A percentile compares a stretch with the other conserved stretches of the same genome.
phyloP scores from a whole-genome alignment of 305 asterid genomes.

The Fraxinus platypoda region DNA sequence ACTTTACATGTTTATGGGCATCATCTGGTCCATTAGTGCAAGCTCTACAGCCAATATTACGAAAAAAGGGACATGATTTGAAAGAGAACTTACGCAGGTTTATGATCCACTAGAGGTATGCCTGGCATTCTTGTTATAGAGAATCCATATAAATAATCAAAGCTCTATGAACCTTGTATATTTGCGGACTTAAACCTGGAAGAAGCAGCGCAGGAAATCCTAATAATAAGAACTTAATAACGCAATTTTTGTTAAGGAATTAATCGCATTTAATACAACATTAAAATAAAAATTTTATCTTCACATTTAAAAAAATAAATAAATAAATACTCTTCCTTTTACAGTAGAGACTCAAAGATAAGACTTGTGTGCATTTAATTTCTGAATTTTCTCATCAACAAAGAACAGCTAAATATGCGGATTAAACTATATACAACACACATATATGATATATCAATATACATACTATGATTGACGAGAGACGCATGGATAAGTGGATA shows the following conservation, averaged over 20 bases:
- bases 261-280: neutral
- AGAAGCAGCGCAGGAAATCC: neutral
- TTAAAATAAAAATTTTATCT: neutral
- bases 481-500: neutral
- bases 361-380: neutral
- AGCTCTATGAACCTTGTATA: slow-evolving; percentile 26
- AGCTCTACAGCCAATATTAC: neutral
- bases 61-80: neutral
- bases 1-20: neutral
- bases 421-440: neutral
- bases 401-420: neutral
- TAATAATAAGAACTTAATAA: neutral
- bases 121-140: slow-evolving; percentile 73
- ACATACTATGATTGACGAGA: neutral
- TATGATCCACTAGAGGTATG: slow-evolving; percentile 81
- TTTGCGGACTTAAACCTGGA: neutral
- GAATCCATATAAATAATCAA: slow-evolving; percentile 36
- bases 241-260: neutral
- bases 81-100: slow-evolving; percentile 61
- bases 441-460: neutral
- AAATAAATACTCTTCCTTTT: neutral
- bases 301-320: neutral
- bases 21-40: neutral
- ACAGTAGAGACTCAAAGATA: neutral
- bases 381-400: neutral